Conservation (phyloP, 1,139 yeast genomes). For the Sugiyamaella xylanicola region DNA sequence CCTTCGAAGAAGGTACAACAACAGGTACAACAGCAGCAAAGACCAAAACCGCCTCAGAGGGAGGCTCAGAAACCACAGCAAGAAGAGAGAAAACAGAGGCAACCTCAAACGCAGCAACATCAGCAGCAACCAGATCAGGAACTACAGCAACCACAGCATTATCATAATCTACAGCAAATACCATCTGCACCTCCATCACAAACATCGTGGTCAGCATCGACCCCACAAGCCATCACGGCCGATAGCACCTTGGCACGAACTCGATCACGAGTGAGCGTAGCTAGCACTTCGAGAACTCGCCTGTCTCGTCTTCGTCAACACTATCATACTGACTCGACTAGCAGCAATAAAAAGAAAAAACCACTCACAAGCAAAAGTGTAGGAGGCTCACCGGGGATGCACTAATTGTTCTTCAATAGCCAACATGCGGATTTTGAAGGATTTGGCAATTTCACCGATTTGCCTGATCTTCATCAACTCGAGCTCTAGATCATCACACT, state of each 20-base stretch:
- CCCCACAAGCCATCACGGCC: conserved; percentile 6
- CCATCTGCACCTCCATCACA: neutral
- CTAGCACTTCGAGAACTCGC: conserved; percentile 3
- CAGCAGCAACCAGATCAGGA: neutral
- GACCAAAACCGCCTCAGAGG: neutral
- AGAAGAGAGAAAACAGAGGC: too few species aligned
- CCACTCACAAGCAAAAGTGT: neutral
- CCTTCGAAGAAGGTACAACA: neutral
- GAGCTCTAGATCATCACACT: conserved; percentile 59
- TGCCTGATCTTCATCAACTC: conserved; percentile 73
- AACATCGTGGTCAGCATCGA: neutral
- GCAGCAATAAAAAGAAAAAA: neutral
- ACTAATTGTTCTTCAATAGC: conserved; percentile 24
- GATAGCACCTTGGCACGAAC: conserved; percentile 3
- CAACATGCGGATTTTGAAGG: conserved; percentile 44
- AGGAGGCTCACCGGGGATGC: conserved; percentile 1
- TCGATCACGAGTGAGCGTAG: conserved; percentile 7
- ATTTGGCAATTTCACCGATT: conserved; percentile 52
- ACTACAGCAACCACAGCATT: neutral
- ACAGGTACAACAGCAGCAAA: neutral
- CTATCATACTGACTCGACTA: neutral
- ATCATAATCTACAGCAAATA: neutral
- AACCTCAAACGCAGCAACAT: neutral
- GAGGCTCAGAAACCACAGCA: too few species aligned
- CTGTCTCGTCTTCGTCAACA: neutral